A percentile compares a stretch with the other conserved stretches of the same genome.
Evolutionary conservation across 768 basidiomycete species (phyloP).

Genomic region (Porphyrellus cyaneotinctus): DNA sequence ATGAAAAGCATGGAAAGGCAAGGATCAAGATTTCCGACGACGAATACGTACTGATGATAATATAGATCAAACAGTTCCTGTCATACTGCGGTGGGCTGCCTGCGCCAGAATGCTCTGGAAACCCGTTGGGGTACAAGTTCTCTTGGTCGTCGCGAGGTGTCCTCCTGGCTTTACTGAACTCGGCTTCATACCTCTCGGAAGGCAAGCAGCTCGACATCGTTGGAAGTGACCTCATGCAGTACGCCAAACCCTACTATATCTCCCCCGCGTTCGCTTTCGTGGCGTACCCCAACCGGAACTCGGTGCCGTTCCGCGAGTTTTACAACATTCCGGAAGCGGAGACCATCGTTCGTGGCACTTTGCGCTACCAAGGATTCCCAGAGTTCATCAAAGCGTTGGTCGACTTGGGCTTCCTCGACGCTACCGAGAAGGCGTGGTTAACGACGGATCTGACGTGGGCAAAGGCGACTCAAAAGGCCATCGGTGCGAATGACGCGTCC

Average conservation of each 20-base stretch:
- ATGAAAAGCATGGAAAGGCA: constrained; percentile 92
- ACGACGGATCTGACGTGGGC: constrained; percentile 74
- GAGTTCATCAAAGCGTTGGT: constrained; percentile 89
- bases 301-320: constrained; percentile 82
- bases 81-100: constrained; percentile 97
- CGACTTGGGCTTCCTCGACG: constrained; percentile 81
- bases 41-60: neutral
- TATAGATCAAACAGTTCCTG: constrained; percentile 81
- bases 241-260: constrained; percentile 92
- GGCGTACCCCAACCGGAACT: constrained; percentile 96
- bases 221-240: constrained; percentile 83
- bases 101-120: constrained; percentile 84
- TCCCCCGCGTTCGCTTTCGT: constrained; percentile 95
- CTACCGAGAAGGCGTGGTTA: constrained; percentile 73
- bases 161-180: constrained; percentile 90
- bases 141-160: constrained; percentile 98
- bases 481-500: constrained; percentile 59
- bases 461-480: constrained; percentile 71
- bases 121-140: constrained; percentile 99
- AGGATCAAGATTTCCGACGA: constrained; percentile 6
- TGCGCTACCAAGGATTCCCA: constrained; percentile 96
- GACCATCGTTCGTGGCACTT: constrained; percentile 87
- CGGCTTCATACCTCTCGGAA: constrained; percentile 71
- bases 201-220: constrained; percentile 62
- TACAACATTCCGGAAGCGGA: constrained; percentile 94